Percentiles rank a stretch among this genome's conserved stretches.
Conservation (phyloP, 2,329 filamentous ascomycete genomes). For the Pseudomassariella vexata region DNA sequence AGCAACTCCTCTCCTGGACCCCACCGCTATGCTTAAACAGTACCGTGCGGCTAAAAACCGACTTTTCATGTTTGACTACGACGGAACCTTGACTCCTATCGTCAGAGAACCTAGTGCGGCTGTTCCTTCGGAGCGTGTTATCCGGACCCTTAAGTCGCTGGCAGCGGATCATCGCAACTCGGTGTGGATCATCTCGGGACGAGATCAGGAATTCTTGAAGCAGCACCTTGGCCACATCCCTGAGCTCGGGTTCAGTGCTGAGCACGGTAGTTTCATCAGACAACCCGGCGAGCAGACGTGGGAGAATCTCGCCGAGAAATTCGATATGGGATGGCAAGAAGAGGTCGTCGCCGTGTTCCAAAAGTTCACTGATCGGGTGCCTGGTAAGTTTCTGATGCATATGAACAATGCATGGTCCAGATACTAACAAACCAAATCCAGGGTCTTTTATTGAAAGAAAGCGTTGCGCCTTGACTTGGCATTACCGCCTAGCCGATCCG, state of each 20-base stretch:
- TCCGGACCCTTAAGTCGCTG: slow-evolving; percentile 72
- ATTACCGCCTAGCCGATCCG: slow-evolving; percentile 87
- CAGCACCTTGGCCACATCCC: slow-evolving; percentile 90
- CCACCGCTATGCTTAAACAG: slow-evolving; percentile 61
- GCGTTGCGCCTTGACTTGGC: slow-evolving; percentile 92
- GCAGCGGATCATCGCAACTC: slow-evolving; percentile 75
- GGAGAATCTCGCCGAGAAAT: slow-evolving; percentile 81
- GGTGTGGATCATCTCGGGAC: slow-evolving; percentile 98
- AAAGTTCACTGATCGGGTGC: slow-evolving; percentile 79
- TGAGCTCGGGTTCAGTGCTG: slow-evolving; percentile 87
- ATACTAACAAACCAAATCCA: too few relatives aligned
- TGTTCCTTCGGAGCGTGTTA: slow-evolving; percentile 77
- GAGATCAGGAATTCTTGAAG: slow-evolving; percentile 85
- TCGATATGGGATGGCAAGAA: slow-evolving; percentile 88
- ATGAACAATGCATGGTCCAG: too few relatives aligned
- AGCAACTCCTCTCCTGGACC: slow-evolving; percentile 78
- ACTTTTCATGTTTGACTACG: slow-evolving; percentile 98
- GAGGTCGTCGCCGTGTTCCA: slow-evolving; percentile 82
- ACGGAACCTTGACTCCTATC: slow-evolving; percentile 92
- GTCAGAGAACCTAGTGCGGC: slow-evolving; percentile 87
- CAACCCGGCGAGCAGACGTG: slow-evolving; percentile 71
- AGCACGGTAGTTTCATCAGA: slow-evolving; percentile 94
- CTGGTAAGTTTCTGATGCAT: slow-evolving; percentile 55
- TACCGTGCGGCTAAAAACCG: slow-evolving; percentile 73
- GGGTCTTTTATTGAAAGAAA: slow-evolving; percentile 93